Conservation (phyloP, 139 green algal genomes). For the Coccomyxa sp. region DNA sequence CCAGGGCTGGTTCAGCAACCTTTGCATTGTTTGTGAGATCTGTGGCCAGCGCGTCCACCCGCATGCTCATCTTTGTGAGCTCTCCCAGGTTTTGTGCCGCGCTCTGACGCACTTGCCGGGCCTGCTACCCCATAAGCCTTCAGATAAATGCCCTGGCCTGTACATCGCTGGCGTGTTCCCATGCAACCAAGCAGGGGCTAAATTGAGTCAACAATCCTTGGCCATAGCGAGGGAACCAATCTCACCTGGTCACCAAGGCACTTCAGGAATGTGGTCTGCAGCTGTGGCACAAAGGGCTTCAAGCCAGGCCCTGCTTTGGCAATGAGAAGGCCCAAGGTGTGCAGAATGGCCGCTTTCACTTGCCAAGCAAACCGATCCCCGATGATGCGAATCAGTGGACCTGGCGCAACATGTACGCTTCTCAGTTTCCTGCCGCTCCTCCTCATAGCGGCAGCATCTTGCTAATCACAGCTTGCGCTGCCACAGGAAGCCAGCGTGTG, state of each 20-base stretch:
- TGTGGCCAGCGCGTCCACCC: conserved; percentile 70
- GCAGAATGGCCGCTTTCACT: conserved; percentile 87
- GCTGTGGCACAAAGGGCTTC: conserved; percentile 95
- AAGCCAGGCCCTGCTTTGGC: conserved; percentile 75
- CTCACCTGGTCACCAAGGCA: conserved; percentile 78
- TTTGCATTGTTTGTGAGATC: conserved; percentile 46
- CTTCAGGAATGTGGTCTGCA: conserved; percentile 98
- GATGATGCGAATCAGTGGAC: conserved; percentile 96
- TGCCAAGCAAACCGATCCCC: conserved; percentile 70
- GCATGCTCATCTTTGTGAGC: conserved; percentile 62
- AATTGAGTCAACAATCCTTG: not conserved
- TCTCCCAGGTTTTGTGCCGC: conserved; percentile 79
- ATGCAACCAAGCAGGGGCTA: not conserved
- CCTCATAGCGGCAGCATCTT: not conserved
- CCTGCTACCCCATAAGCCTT: conserved; percentile 3
- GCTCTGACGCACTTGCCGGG: conserved; percentile 25
- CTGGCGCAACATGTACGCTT: conserved; percentile 10
- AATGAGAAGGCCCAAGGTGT: conserved; percentile 83
- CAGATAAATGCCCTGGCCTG: not conserved
- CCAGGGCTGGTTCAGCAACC: conserved; percentile 21
- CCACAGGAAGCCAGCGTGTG: too few species aligned
- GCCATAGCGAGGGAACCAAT: not conserved
- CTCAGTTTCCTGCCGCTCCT: not conserved
- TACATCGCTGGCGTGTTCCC: not conserved
- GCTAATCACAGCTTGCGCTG: not conserved